A percentile compares a stretch with the other conserved stretches of the same genome.
Evolutionary conservation across 441 rosid species (phyloP).

Genomic region (Gossypium laxum): DNA sequence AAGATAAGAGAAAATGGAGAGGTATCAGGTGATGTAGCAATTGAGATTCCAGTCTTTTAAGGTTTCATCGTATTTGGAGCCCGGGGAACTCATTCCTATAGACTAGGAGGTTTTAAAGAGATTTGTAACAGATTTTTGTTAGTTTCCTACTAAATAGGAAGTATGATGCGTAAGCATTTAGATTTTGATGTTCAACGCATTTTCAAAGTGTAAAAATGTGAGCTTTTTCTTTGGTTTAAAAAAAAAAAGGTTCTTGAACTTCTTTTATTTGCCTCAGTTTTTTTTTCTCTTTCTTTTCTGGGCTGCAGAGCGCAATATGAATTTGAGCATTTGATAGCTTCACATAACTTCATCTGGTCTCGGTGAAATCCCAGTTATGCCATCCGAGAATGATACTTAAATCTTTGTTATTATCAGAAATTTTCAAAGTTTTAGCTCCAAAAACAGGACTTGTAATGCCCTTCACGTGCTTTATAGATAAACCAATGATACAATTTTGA

Average conservation of each 20-base stretch:
- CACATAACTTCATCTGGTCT: neutral
- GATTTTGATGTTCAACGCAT: neutral
- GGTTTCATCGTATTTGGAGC: neutral
- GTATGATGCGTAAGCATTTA: neutral
- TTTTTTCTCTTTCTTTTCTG: neutral
- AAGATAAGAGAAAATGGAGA: neutral
- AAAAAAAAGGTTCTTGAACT: neutral
- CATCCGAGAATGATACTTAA: neutral
- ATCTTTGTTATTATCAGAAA: neutral
- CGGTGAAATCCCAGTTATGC: neutral
- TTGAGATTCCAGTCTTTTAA: neutral
- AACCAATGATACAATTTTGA: neutral
- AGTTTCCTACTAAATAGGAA: neutral
- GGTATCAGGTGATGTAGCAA: neutral
- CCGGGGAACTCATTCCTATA: neutral
- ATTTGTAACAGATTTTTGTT: neutral
- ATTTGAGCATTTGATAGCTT: neutral
- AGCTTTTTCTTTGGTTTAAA: neutral
- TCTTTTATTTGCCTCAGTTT: neutral
- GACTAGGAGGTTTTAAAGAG: slow-evolving; percentile 2
- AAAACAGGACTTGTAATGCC: neutral
- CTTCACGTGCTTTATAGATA: no score
- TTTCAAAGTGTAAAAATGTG: neutral
- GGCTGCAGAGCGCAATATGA: neutral
- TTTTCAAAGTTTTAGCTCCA: neutral